Evolutionary conservation across 768 basidiomycete genomes (phyloP).

Genomic region (Mycena polygramma): DNA sequence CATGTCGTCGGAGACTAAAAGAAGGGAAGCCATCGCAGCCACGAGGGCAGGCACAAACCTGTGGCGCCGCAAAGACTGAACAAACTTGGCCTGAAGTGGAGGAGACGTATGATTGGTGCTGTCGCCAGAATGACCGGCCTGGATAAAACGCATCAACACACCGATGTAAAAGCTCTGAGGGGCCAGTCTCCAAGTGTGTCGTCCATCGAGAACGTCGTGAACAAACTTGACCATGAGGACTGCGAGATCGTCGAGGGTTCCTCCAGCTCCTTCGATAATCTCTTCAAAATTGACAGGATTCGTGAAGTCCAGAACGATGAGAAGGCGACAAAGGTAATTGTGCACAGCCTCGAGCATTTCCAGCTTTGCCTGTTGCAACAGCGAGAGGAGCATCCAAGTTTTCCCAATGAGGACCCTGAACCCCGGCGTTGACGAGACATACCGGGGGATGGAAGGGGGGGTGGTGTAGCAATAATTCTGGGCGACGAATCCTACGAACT

Average conservation of each 20-base stretch:
- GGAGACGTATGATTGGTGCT: too few relatives aligned
- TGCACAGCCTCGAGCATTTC: not conserved
- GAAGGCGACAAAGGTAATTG: not conserved
- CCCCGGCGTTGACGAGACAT: not conserved
- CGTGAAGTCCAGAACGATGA: too few relatives aligned
- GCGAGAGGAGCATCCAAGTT: not conserved
- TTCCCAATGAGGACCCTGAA: not conserved
- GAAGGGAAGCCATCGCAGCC: not conserved
- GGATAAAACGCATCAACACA: not conserved
- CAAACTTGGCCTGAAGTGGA: not conserved
- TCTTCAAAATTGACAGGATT: too few relatives aligned
- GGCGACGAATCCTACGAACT: not conserved
- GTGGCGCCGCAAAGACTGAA: not conserved
- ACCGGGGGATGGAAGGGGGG: not conserved
- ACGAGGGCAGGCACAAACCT: not conserved
- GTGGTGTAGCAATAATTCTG: not conserved
- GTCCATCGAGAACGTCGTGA: not conserved
- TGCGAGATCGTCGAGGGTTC: not conserved
- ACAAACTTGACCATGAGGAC: not conserved
- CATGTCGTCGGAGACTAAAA: not conserved
- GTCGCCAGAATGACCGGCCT: not conserved
- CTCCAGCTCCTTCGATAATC: too few relatives aligned
- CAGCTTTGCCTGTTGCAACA: not conserved
- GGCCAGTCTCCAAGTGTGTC: not conserved
- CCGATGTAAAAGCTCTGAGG: not conserved